Evolutionary conservation across 306 rosid genomes (phyloP), one percentile per base, ranked within the genome.

Genomic region (Sicyos baderoa): DNA sequence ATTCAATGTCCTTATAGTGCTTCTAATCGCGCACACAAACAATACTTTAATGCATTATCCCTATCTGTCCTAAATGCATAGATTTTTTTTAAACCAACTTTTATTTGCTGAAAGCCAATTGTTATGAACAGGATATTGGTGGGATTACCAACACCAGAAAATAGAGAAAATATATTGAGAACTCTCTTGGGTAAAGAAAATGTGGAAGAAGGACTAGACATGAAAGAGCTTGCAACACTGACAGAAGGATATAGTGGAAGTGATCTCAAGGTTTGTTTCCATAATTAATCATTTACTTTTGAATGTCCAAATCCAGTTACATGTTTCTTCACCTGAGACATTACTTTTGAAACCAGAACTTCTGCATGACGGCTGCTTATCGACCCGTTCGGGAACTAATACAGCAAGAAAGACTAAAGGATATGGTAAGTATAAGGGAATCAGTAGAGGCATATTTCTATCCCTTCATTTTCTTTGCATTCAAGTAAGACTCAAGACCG

Each of bases 241-340:
- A 90, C 96, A 22, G 99, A 90, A 80, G 99, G 97, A 73, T 93
- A 81, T 64, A 85, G 87, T 56, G 99, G 99, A 80, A 93, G 99
- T 75, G 99, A 93, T 84, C 83, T 93, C 1, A 90, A 86, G 99
- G 99, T 90, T 73, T 52, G 70, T 12, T 78, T 62, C 47, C 51
- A 58, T 40, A 72, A 32, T 48, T 70, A n/a, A 16, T 53, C 1
- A n/a, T 64, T 72, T 9, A 10, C 18, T 48, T 72, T 42, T 49
- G 16, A 23, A 73, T 23, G 35, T 75, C 49, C 47, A 16, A 23
- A 68, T 77, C 52, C 48, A 17, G 57, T 32, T 56, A 17, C 64
- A 22, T 15, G 44, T 51, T 35, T 67, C 22, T 50, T 25, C 37
- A 76, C 64, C 64, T 19, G 55, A n/a, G 15, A 70, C 10, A 11